Evolutionary conservation across 805 yeast genomes (phyloP).

Genomic region (Brettanomyces sp.): DNA sequence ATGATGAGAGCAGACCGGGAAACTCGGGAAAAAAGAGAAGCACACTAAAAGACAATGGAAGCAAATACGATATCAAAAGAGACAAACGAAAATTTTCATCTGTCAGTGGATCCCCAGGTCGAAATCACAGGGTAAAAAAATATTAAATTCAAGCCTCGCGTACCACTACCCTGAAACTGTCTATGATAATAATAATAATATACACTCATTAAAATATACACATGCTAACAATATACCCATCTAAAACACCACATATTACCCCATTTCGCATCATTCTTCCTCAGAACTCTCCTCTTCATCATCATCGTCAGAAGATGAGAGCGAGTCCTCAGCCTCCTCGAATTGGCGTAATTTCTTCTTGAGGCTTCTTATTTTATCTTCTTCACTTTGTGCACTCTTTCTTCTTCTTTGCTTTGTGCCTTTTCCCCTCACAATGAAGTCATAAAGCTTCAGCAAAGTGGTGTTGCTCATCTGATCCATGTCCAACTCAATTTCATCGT

Average conservation of each 20-base stretch:
- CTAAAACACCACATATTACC: no score
- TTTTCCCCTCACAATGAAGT: constrained; percentile 56
- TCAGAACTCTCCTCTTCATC: constrained; percentile 33
- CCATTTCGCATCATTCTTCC: not conserved
- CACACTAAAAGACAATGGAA: no score
- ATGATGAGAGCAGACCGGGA: no score
- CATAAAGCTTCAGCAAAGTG: constrained; percentile 75
- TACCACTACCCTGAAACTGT: no score
- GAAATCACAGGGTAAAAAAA: no score
- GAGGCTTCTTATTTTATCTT: constrained; percentile 64
- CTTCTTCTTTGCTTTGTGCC: constrained; percentile 23
- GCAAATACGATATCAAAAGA: no score
- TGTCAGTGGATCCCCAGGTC: no score
- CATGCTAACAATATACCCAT: not conserved
- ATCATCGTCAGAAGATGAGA: constrained; percentile 47
- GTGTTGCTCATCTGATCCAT: constrained; percentile 84
- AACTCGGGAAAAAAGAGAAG: no score
- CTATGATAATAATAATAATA: not conserved
- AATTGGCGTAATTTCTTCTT: constrained; percentile 70
- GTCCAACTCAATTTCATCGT: constrained; percentile 94
- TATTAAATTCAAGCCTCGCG: no score
- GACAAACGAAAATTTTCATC: no score
- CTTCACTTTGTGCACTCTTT: constrained; percentile 48
- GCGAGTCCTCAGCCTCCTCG: constrained; percentile 37
- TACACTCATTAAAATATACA: constrained; percentile 1